Conservation (phyloP, 768 basidiomycete species). For the Lactifluus echinatus region DNA sequence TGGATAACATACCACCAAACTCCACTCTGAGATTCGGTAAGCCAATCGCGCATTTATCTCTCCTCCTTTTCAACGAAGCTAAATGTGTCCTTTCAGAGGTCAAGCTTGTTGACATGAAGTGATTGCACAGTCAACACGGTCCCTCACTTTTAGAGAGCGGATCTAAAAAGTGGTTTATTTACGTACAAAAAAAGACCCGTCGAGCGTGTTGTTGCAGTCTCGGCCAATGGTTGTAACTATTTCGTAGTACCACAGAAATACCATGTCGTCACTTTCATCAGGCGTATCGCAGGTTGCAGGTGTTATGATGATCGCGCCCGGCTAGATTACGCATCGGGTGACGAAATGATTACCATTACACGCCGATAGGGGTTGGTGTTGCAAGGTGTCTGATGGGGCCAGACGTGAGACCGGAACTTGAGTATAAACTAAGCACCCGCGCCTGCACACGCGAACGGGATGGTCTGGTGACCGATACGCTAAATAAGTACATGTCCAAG, state of each 20-base stretch:
- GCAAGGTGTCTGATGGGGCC: no score
- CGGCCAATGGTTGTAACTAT: background rate
- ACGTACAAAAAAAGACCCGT: constrained; percentile 22
- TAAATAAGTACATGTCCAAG: no score
- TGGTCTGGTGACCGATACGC: background rate
- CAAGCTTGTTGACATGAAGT: constrained; percentile 64
- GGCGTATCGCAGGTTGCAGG: no score
- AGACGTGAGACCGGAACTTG: background rate
- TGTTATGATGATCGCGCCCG: background rate
- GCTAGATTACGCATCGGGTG: background rate
- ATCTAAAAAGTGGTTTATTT: constrained; percentile 7
- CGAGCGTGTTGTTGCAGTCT: constrained; percentile 1
- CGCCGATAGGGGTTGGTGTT: background rate
- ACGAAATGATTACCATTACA: background rate
- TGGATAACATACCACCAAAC: constrained; percentile 61
- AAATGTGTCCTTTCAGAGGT: constrained; percentile 41
- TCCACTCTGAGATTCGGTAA: constrained; percentile 77
- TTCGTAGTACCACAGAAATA: background rate
- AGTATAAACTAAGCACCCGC: background rate
- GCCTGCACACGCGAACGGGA: background rate
- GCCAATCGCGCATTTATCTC: constrained; percentile 23
- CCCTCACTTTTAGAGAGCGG: background rate
- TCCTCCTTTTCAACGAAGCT: constrained; percentile 4
- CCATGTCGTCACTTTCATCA: background rate
- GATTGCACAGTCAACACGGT: constrained; percentile 21